Conservation (phyloP, 768 basidiomycete genomes). For the Boletus rubescentipes region DNA sequence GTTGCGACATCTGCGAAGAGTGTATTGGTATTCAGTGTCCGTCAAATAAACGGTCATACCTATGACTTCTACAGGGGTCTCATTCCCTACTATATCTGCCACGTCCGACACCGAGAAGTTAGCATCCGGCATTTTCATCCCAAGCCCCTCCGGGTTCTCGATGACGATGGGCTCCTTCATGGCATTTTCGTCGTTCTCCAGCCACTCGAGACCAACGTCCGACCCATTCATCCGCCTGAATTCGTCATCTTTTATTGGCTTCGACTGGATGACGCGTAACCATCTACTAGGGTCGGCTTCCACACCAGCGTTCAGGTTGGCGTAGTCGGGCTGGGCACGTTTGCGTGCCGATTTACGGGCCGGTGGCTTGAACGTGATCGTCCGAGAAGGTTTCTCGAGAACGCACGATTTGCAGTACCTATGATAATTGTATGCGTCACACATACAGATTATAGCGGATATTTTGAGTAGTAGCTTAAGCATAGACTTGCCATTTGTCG, state of each 20-base stretch:
- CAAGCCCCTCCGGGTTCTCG: conserved; percentile 73
- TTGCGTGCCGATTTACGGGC: conserved; percentile 81
- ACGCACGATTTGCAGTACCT: conserved; percentile 76
- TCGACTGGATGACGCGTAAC: conserved; percentile 66
- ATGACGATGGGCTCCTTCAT: conserved; percentile 85
- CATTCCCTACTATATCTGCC: conserved; percentile 73
- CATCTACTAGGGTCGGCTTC: conserved; percentile 64
- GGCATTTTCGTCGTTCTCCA: conserved; percentile 67
- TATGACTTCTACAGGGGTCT: conserved; percentile 86
- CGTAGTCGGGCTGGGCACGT: conserved; percentile 74
- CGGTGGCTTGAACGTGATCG: conserved; percentile 74
- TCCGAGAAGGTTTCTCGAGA: conserved; percentile 54
- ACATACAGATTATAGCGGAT: conserved; percentile 11
- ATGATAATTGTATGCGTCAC: conserved; percentile 16
- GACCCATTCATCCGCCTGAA: conserved; percentile 69
- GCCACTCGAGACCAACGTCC: conserved; percentile 72
- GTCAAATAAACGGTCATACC: conserved; percentile 45
- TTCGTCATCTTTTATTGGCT: conserved; percentile 56
- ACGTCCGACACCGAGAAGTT: conserved; percentile 80
- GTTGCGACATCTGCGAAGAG: conserved; percentile 71
- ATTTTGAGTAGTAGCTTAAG: conserved; percentile 12
- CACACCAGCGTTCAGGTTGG: conserved; percentile 64
- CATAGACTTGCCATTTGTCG: conserved; percentile 68
- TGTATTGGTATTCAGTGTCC: conserved; percentile 1
- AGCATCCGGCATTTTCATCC: conserved; percentile 82